Evolutionary conservation across 129 eudicot species (phyloP), one percentile per base, ranked within the genome.

Genomic region (Artemisia argyi): DNA sequence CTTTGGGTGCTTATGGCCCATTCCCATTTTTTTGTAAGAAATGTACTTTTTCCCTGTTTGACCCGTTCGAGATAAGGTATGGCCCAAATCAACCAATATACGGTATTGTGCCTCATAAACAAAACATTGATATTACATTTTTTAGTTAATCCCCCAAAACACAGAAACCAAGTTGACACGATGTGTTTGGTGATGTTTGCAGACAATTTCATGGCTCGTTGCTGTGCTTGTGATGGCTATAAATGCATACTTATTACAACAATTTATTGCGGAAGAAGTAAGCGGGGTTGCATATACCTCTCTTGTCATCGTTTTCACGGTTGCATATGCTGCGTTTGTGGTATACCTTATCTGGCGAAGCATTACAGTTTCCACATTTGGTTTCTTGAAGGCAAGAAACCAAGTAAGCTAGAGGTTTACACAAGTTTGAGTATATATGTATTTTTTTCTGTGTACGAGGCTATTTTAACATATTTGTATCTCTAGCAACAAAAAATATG

Each of bases 141-240:
- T 14, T n/a, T 6, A 32, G 48, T 63, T 32, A n/a, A 22, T 55
- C 48, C 49, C 26, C 10, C 2, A 39, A 16, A 61, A 26, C 11
- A 30, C 68, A 73, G 30, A n/a, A 22, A 59, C 55, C 22, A 12
- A 4, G 2, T 11, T 58, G 46, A 24, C 16, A 7, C 59, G 32
- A 15, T 49, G 35, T 72, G 5, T 48, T 58, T 18, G 62, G 14
- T 73, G 12, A 28, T 49, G 19, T 69, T 78, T 82, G 74, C 74
- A 93, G 98, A 69, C 73, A 30, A 79, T 86, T 5, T 86, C 98
- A 30, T 93, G 98, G 98, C 78, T 89, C 20, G 95, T 93, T 49
- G 98, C 98, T 47, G 88, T 66, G 7, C 77, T 93, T 60, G 92
- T 89, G 74, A 93, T 89, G 17, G 87, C 87, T 54, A 89, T 93